Evolutionary conservation across 2,329 filamentous ascomycete genomes (phyloP).

Genomic region (Xylaria digitata): DNA sequence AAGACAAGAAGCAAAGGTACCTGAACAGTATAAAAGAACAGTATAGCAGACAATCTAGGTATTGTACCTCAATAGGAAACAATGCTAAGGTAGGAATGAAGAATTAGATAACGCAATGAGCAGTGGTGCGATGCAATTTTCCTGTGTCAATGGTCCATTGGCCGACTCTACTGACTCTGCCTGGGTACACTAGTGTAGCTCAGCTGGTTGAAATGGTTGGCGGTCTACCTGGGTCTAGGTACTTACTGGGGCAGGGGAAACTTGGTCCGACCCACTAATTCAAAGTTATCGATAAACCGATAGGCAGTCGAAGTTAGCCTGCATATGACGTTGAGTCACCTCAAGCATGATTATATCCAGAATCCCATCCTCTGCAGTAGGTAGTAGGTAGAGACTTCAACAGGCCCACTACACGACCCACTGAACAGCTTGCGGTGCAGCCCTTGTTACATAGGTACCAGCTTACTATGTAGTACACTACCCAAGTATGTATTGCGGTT

Average conservation of each 20-base stretch:
- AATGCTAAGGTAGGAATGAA: not conserved
- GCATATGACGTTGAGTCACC: constrained; percentile 37
- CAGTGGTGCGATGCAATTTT: not conserved
- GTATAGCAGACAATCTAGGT: no score
- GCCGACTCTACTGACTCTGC: constrained; percentile 1
- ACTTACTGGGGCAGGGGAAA: constrained; percentile 5
- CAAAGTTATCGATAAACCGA: constrained; percentile 33
- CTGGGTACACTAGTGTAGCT: no score
- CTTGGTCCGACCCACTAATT: constrained; percentile 3
- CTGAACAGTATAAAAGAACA: no score
- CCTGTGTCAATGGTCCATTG: constrained; percentile 21
- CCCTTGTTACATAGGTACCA: no score
- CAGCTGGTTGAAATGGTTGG: constrained; percentile 8
- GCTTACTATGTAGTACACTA: no score
- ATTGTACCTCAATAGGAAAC: no score
- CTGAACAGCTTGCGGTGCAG: constrained; percentile 11
- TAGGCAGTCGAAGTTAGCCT: constrained; percentile 21
- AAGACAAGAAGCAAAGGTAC: not conserved
- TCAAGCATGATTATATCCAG: constrained; percentile 11
- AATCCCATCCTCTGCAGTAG: no score
- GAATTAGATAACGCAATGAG: constrained; percentile 14
- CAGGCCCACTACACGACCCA: not conserved
- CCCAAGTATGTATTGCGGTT: not conserved
- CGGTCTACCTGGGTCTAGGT: no score
- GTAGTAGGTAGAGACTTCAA: not conserved